Evolutionary conservation across 2,329 filamentous ascomycete genomes (phyloP), one percentile per base, ranked within the genome.

Genomic region (Trichoderma simmonsii): DNA sequence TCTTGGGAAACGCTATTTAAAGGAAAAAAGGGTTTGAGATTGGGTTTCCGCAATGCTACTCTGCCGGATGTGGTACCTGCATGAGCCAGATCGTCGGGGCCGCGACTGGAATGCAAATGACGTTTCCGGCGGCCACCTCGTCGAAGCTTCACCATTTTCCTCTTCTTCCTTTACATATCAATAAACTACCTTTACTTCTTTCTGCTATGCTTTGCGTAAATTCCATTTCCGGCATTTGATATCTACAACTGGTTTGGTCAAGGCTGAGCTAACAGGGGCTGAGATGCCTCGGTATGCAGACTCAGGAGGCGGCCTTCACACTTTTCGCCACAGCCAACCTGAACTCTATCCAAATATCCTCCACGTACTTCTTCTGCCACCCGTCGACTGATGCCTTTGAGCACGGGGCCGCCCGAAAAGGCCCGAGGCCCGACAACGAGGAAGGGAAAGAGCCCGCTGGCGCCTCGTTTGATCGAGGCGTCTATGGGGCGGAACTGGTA

Each of bases 371-470:
- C 8, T 5, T 32, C 57, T 61, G 57, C 39, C 30, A 62, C 28
- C 48, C 30, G 32, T 28, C 26, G 28, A n/a, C 57, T 62, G 39
- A 54, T 9, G 57, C 18, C 30, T 32, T 30, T 24, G 56, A 57
- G n/a, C 26, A 59, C 68, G 68, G 68, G 30, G 68, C 68, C 68
- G 68, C 68, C 68, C 68, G 68, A 71, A 70, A 70, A 62, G 67
- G 67, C 67, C 67, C 67, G 67, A 62, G 39, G n/a, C 67, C 67
- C 57, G 67, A 54, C n/a, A 70, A 39, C 61, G 51, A 54, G 67
- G 39, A 39, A 34, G 26, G 14, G 28, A 43, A 62, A 30, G 28
- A 48, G 43, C 24, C 67, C n/a, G 67, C 18, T 51, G 57, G 24
- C 67, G 66, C 66, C 66, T 51, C 66, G 56, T 69, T 69, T 28